These are phyloP conservation scores for Choricystis sp. DNA, from an alignment of 139 green algal species.

Conservation along the genomic window DNA sequence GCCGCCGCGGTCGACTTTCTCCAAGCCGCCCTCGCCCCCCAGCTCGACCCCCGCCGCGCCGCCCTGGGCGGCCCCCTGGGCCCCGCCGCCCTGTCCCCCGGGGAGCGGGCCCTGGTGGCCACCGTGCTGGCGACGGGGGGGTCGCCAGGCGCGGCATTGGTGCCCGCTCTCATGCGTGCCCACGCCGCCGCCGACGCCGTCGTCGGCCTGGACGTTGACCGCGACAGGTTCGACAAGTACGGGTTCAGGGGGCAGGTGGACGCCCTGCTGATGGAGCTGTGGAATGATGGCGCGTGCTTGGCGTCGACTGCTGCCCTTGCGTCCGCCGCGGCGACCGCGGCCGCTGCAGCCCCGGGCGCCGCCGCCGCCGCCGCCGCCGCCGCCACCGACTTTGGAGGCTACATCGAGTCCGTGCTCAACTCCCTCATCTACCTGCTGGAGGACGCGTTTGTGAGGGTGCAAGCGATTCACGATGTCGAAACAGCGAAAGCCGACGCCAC, in stretches of 20 bases:
- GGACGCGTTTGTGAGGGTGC: conserved; percentile 11
- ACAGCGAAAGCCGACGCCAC: conserved; percentile 24
- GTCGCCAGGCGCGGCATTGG: conserved; percentile 23
- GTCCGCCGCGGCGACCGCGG: neutral
- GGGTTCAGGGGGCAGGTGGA: conserved; percentile 24
- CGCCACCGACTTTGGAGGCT: conserved; percentile 26
- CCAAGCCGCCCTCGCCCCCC: neutral
- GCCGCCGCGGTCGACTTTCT: neutral
- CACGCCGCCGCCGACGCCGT: conserved; percentile 57
- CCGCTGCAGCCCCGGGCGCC: too few species aligned
- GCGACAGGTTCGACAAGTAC: conserved; percentile 57
- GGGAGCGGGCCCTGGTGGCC: conserved; percentile 44
- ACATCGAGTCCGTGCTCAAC: conserved; percentile 45
- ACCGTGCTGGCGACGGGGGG: conserved; percentile 40
- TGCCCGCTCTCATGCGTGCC: conserved; percentile 52
- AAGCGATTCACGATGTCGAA: conserved; percentile 18
- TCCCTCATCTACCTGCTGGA: conserved; percentile 71
- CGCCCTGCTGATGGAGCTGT: conserved; percentile 54
- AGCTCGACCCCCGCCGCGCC: conserved; percentile 4
- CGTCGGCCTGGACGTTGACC: conserved; percentile 67
- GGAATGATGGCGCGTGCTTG: conserved; percentile 37
- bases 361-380: neutral
- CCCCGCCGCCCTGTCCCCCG: conserved; percentile 13
- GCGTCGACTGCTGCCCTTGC: conserved; percentile 28
- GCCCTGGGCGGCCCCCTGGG: conserved; percentile 3